Conservation (phyloP, 441 rosid species). For the Monsonia emarginata region DNA sequence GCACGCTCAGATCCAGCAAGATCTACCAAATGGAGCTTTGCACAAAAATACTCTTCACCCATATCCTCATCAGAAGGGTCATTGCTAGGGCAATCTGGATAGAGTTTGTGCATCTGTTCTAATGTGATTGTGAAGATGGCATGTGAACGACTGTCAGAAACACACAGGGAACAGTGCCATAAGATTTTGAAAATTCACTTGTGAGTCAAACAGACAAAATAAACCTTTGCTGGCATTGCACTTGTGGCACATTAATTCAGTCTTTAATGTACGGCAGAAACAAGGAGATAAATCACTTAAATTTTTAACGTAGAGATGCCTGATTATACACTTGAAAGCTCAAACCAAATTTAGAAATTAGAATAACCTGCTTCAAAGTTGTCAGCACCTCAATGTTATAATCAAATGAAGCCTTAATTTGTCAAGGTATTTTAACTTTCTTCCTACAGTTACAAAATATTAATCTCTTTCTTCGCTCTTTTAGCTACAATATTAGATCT, state of each 20-base stretch:
- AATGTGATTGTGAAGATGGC: constrained; percentile 68
- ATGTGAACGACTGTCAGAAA: constrained; percentile 51
- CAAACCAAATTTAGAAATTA: not conserved
- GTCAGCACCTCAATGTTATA: not conserved
- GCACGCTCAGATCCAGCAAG: constrained; percentile 69
- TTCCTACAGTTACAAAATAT: not conserved
- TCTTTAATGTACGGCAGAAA: not conserved
- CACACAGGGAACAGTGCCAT: constrained; percentile 28
- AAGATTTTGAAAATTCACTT: constrained; percentile 17
- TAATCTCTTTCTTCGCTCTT: not conserved
- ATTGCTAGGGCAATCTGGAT: constrained; percentile 29
- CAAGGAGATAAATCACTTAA: not conserved
- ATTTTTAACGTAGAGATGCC: constrained; percentile 1
- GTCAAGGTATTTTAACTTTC: constrained; percentile 7
- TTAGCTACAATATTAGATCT: not conserved
- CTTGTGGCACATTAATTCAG: not conserved
- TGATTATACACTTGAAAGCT: not conserved
- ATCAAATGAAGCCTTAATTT: not conserved
- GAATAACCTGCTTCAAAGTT: not conserved
- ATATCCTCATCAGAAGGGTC: constrained; percentile 35
- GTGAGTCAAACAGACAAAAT: constrained; percentile 10
- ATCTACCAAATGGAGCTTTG: constrained; percentile 62
- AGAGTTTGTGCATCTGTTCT: constrained; percentile 50
- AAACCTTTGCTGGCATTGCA: constrained; percentile 2
- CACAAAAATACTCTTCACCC: constrained; percentile 54